phyloP scores from a whole-genome alignment of 2,329 filamentous ascomycete species.

The Karstenula rhodostoma region DNA sequence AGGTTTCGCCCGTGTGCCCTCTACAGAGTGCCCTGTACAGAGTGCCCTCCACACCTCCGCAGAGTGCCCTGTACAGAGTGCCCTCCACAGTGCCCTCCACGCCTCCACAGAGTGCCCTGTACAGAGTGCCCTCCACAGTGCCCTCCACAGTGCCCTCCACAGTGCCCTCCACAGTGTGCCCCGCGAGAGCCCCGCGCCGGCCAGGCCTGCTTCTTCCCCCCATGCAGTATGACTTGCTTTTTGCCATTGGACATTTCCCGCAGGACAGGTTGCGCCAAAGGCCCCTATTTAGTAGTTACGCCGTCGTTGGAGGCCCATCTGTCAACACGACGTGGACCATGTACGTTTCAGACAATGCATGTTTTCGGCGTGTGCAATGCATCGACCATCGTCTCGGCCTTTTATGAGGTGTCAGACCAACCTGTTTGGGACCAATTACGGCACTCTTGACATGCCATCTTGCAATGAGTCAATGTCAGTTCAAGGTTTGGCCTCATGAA shows the following conservation, averaged over 20 bases:
- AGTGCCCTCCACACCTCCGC: conserved; percentile 2
- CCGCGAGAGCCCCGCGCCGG: conserved; percentile 26
- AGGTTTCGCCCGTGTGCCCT: background rate
- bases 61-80: background rate
- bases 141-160: background rate
- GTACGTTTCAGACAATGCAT: background rate
- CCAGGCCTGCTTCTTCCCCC: background rate
- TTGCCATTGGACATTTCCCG: no score
- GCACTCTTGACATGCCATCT: background rate
- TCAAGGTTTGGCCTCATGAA: conserved; percentile 4
- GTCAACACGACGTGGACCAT: background rate
- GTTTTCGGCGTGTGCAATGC: background rate
- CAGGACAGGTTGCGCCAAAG: background rate
- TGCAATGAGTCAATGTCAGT: background rate
- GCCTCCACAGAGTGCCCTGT: background rate
- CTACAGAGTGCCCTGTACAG: background rate
- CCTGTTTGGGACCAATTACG: background rate
- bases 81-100: no score
- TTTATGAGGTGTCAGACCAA: background rate
- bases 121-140: no score
- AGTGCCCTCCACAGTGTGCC: conserved; percentile 16
- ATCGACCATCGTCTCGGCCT: background rate
- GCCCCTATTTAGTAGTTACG: no score
- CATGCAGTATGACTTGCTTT: conserved; percentile 4
- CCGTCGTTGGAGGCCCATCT: no score